phyloP scores from a whole-genome alignment of 139 green algal species.

The Chlorella sorokiniana region DNA sequence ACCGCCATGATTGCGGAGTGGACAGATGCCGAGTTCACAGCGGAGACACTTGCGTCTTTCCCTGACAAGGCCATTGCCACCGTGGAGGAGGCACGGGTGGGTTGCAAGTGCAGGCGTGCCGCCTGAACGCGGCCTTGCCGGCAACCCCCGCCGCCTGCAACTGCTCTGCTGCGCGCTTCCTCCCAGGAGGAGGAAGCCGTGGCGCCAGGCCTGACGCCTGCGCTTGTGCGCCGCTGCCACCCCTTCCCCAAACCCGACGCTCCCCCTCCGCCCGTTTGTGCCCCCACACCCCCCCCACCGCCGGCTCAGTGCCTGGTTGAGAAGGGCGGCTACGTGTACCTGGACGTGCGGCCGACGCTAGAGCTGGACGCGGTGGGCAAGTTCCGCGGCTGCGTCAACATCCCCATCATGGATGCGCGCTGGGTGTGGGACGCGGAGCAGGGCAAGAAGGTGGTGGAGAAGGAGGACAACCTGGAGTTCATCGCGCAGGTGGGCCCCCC shows the following conservation, averaged over 20 bases:
- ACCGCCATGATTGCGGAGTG: constrained; percentile 47
- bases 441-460: constrained; percentile 56
- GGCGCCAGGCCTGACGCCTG: not conserved
- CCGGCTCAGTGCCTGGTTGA: constrained; percentile 45
- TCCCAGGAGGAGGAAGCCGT: too few species aligned
- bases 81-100: constrained; percentile 73
- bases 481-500: constrained; percentile 47
- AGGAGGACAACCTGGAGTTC: constrained; percentile 60
- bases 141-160: not conserved
- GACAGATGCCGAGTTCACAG: constrained; percentile 66
- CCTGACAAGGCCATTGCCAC: constrained; percentile 73
- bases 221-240: not conserved
- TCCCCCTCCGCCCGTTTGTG: not conserved
- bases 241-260: not conserved
- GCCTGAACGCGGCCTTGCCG: not conserved
- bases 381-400: constrained; percentile 69
- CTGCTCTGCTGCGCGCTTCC: too few species aligned
- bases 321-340: constrained; percentile 71
- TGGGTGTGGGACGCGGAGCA: constrained; percentile 51
- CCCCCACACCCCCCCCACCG: not conserved
- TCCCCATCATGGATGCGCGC: constrained; percentile 47
- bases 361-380: constrained; percentile 78
- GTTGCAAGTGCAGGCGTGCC: not conserved
- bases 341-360: constrained; percentile 76
- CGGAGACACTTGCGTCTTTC: constrained; percentile 57